phyloP scores from a whole-genome alignment of 2,329 filamentous ascomycete genomes.

The Colletotrichum phormii region DNA sequence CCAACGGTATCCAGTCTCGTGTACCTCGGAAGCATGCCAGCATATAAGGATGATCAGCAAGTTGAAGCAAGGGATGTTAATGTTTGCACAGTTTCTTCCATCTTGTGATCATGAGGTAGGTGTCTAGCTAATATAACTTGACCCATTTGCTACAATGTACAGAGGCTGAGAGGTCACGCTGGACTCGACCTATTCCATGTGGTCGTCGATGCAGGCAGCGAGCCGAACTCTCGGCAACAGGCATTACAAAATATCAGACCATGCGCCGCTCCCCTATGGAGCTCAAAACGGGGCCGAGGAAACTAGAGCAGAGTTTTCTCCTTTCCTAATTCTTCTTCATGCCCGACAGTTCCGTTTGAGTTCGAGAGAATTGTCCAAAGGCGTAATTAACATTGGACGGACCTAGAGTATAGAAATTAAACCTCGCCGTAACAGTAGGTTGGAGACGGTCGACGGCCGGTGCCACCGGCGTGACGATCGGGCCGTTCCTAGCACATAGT shows the following conservation, averaged over 20 bases:
- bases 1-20: neutral
- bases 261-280: neutral
- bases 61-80: neutral
- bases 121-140: neutral
- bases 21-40: neutral
- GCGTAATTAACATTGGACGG: neutral
- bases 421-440: neutral
- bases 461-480: slow-evolving; percentile 1
- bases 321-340: neutral
- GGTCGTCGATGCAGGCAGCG: neutral
- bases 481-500: slow-evolving; percentile 4
- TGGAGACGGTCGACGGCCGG: neutral
- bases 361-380: neutral
- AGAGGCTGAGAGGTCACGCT: neutral
- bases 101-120: neutral
- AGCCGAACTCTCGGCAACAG: slow-evolving; percentile 19
- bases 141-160: neutral
- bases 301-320: slow-evolving; percentile 5
- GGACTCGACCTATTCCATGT: neutral
- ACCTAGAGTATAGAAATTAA: neutral
- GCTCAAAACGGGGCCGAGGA: slow-evolving; percentile 2
- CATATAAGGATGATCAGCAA: neutral
- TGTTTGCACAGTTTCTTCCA: neutral
- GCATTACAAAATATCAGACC: neutral
- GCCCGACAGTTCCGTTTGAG: neutral